Evolutionary conservation across 169 alveolate species (phyloP).

Genomic region (Eimeria acervulina): DNA sequence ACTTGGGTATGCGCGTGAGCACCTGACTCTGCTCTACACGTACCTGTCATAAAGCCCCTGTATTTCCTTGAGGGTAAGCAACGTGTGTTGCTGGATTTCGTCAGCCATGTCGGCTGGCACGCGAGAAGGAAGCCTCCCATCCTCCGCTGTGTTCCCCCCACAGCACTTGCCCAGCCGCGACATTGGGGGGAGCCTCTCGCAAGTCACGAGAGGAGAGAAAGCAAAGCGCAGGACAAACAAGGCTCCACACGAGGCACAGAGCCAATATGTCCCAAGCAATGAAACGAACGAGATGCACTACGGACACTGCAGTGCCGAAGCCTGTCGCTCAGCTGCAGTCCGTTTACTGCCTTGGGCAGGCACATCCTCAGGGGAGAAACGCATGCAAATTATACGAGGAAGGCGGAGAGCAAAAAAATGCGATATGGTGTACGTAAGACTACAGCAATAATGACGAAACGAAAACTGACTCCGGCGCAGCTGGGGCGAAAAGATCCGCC

Average conservation of each 20-base stretch:
- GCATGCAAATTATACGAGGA: neutral
- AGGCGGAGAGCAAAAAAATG: neutral
- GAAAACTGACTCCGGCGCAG: neutral
- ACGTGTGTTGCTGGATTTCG: slow-evolving; percentile 61
- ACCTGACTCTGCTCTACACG: neutral
- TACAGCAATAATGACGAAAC: neutral
- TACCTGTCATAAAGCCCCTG: slow-evolving; percentile 77
- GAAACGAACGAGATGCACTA: neutral
- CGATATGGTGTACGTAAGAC: neutral
- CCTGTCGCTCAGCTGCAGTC: slow-evolving; percentile 74
- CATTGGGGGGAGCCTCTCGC: slow-evolving; percentile 67
- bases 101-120: slow-evolving; percentile 68
- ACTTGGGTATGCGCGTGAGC: too few species aligned
- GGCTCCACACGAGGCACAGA: neutral
- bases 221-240: neutral
- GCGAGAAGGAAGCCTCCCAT: slow-evolving; percentile 44
- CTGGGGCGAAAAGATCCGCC: neutral
- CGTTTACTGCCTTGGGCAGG: slow-evolving; percentile 65
- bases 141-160: slow-evolving; percentile 58
- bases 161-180: slow-evolving; percentile 58
- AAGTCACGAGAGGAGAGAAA: slow-evolving; percentile 12
- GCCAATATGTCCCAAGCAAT: neutral
- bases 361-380: slow-evolving; percentile 67
- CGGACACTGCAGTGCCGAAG: slow-evolving; percentile 74
- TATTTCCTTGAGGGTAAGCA: slow-evolving; percentile 70